Evolutionary conservation across 1,139 yeast species (phyloP), one percentile per base, ranked within the genome.

Genomic region (Wickerhamomyces sp.): DNA sequence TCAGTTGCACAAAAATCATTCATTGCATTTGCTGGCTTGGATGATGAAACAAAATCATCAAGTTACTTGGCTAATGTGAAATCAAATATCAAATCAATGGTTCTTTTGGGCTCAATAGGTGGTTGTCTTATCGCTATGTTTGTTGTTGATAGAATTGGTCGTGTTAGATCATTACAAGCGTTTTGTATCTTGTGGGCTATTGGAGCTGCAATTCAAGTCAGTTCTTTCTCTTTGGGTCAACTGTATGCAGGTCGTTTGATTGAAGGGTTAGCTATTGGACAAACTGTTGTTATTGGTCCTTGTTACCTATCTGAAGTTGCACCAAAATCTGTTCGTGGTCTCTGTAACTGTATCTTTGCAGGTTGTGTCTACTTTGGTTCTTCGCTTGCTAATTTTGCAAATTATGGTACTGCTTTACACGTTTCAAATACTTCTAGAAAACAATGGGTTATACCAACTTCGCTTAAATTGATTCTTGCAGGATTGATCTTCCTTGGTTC

Each of bases 61-160:
- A 54, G 60, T 42, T 57, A 66, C 10, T 44, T 71, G 31, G 80
- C 81, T 13, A 65, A 73, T 47, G 58, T 71, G 52, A 72, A 70
- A 52, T 76, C 82, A 10, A 78, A 76, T 55, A 77, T 79, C 52
- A 73, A 79, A 4, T 67, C 82, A 11, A 79, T 79, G 83, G 84
- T 78, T 9, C 83, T 78, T 57, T 60, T 79, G 38, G 84, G 84
- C 8, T 72, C 78, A 23, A 72, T 79, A 47, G 81, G 73, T 31
- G 85, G 85, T 27, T 67, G 79, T 15, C 48, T 78, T 15, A 47
- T 78, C 37, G 79, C 83, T 7, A 65, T 71, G 56, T 69, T 63
- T 47, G 56, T 76, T 6, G 76, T 73, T 36, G 85, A 80, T 57
- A 65, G 63, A 39, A 57, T 79, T 29, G 86, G 86, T 8, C 67